Conservation (phyloP, 352 stramenopile genomes). For the Phytophthora sp. region DNA sequence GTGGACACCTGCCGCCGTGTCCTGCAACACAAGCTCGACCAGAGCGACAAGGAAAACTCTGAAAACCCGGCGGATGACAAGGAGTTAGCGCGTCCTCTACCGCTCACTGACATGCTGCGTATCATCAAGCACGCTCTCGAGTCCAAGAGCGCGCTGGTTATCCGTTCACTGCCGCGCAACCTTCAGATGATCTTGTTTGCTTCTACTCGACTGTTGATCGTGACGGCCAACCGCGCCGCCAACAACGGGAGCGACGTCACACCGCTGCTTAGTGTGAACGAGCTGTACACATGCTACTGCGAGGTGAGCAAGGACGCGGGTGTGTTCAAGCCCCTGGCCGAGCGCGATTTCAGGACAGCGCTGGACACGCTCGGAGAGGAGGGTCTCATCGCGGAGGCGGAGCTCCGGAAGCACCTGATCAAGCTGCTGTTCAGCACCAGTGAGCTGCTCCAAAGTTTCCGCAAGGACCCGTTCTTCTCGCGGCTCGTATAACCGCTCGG, state of each 20-base stretch:
- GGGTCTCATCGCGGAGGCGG: constrained; percentile 55
- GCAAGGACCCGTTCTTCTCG: constrained; percentile 77
- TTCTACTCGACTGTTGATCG: constrained; percentile 53
- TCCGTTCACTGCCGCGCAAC: constrained; percentile 75
- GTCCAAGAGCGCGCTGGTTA: constrained; percentile 58
- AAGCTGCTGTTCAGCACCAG: constrained; percentile 76
- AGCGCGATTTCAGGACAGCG: constrained; percentile 69
- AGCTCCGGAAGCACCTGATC: constrained; percentile 78
- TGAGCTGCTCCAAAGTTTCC: constrained; percentile 75
- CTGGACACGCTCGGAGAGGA: constrained; percentile 77
- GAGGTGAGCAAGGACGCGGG: constrained; percentile 69
- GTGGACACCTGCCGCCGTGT: constrained; percentile 79
- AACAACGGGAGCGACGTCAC: constrained; percentile 23
- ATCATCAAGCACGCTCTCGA: constrained; percentile 78
- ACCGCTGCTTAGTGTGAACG: constrained; percentile 57
- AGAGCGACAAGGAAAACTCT: constrained; percentile 37
- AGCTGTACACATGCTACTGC: constrained; percentile 76
- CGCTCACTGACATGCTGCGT: constrained; percentile 75
- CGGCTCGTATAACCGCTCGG: constrained; percentile 56
- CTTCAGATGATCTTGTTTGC: constrained; percentile 86
- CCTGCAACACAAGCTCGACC: constrained; percentile 61
- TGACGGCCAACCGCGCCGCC: constrained; percentile 31
- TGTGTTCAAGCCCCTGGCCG: constrained; percentile 64
- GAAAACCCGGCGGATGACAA: constrained; percentile 31
- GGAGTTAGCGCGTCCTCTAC: constrained; percentile 40